Evolutionary conservation across 305 asterid species (phyloP), one percentile per base, ranked within the genome.

Genomic region (Withania somnifera): DNA sequence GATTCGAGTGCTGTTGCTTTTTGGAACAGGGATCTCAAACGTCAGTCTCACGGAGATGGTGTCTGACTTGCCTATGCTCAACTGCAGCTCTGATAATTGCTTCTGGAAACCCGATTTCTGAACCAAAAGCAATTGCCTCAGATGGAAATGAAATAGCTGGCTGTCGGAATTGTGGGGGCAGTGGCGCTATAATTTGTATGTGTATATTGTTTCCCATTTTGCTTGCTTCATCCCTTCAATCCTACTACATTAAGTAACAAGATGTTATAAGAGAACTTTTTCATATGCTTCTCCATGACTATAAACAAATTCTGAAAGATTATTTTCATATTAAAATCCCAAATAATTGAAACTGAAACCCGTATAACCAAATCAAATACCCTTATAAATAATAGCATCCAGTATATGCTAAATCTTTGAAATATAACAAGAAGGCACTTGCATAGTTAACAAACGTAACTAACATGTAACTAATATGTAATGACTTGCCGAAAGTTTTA

Each of bases 101-200:
- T 68, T 84, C 91, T 11, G 91, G 89, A 77, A 81, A 84, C 80
- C 63, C 85, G 13, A 83, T 19, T 57, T 87, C 87, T 68, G 92
- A 83, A 24, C 81, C 83, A 7, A 89, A 84, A 81, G 98, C 98
- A 69, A 73, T 80, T 68, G 92, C 94, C 83, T 78, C 83, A 82
- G 98, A 92, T 76, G 91, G 91, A 84, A 90, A 88, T 66, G 97
- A 89, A 78, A 89, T 85, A 52, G 84, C 95, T 22, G 95, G 81
- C 10, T 95, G 98, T 87, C 96, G 97, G 60, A 95, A 95, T 58
- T 95, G 98, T 82, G 85, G 89, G 82, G 99, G 98, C 84, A 93
- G 95, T 81, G 99, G 99, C n/a, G 98, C 99, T 78, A 78, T 95
- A 63, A 91, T 95, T 61, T 95, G 97, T 95, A 85, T 87, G 98